Percentiles rank a stretch among this genome's conserved stretches.
These are phyloP conservation scores for Phaeosphaeriaceae sp. DNA, from an alignment of 2,329 filamentous ascomycete genomes.

Conservation along the genomic window DNA sequence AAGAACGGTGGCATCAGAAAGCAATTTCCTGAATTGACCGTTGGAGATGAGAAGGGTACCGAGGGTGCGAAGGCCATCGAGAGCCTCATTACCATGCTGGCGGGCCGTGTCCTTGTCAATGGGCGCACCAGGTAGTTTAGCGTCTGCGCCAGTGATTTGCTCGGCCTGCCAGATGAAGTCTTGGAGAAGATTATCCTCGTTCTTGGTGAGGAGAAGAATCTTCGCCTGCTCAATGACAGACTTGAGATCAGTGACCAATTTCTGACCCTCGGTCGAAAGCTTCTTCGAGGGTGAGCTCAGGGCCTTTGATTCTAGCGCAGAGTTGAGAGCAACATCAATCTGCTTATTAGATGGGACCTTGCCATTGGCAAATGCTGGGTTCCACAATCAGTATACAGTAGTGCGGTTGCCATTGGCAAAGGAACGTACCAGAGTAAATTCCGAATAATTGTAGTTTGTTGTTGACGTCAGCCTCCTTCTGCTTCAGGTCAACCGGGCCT, in stretches of 20 bases:
- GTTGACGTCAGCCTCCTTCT: conserved; percentile 85
- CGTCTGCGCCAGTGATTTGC: conserved; percentile 69
- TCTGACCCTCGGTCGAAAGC: conserved; percentile 81
- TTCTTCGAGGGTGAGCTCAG: conserved; percentile 74
- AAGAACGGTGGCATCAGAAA: conserved; percentile 79
- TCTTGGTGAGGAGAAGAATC: conserved; percentile 86
- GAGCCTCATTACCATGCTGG: conserved; percentile 81
- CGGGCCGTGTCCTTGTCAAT: conserved; percentile 77
- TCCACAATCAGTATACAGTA: too few species aligned
- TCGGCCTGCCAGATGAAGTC: conserved; percentile 97
- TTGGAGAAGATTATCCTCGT: conserved; percentile 90
- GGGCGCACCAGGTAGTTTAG: conserved; percentile 68
- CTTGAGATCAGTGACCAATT: conserved; percentile 77
- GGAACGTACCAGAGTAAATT: conserved; percentile 70
- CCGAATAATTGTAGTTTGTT: conserved; percentile 94
- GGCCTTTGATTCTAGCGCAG: conserved; percentile 74
- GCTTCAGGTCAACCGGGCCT: conserved; percentile 70
- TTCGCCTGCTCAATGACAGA: conserved; percentile 86
- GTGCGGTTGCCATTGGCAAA: too few species aligned
- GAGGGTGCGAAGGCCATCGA: conserved; percentile 85
- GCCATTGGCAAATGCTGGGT: conserved; percentile 79
- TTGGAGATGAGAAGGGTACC: conserved; percentile 92
- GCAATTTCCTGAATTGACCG: conserved; percentile 90
- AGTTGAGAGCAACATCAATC: conserved; percentile 94
- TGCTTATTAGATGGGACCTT: conserved; percentile 96